These are phyloP conservation scores for Allium sativum DNA, from an alignment of 106 monocot species.

Conservation along the genomic window DNA sequence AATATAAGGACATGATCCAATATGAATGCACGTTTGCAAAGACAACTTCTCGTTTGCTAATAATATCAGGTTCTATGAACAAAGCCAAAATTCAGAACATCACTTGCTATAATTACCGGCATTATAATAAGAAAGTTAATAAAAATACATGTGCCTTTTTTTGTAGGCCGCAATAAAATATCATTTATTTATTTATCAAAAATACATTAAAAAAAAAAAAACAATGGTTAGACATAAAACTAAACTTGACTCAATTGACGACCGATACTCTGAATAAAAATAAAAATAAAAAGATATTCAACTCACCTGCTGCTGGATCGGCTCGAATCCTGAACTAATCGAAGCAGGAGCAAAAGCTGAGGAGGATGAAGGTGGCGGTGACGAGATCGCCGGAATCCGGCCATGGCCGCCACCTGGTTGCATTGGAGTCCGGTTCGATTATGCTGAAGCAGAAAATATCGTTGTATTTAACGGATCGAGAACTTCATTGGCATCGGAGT, in stretches of 20 bases:
- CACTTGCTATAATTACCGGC: too few relatives aligned
- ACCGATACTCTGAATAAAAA: neutral
- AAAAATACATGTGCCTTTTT: too few relatives aligned
- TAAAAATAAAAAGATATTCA: neutral
- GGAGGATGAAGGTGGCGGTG: neutral
- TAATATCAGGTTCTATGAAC: too few relatives aligned
- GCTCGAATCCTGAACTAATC: neutral
- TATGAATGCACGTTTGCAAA: too few relatives aligned
- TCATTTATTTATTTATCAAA: too few relatives aligned
- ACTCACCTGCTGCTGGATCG: slow-evolving; percentile 5
- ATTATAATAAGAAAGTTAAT: too few relatives aligned
- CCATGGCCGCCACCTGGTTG: slow-evolving; percentile 10
- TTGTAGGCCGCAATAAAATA: too few relatives aligned
- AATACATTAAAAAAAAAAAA: neutral
- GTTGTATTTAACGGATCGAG: too few relatives aligned
- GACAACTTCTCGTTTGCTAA: too few relatives aligned
- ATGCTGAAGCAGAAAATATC: neutral
- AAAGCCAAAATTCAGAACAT: too few relatives aligned
- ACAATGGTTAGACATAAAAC: neutral
- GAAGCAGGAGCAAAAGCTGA: neutral
- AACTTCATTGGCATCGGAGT: too few relatives aligned
- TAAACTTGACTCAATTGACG: neutral
- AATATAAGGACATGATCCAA: too few relatives aligned
- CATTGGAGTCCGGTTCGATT: neutral
- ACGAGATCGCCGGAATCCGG: slow-evolving; percentile 3